These are phyloP conservation scores for Babesia caballi DNA, from an alignment of 169 alveolate genomes.

Conservation along the genomic window DNA sequence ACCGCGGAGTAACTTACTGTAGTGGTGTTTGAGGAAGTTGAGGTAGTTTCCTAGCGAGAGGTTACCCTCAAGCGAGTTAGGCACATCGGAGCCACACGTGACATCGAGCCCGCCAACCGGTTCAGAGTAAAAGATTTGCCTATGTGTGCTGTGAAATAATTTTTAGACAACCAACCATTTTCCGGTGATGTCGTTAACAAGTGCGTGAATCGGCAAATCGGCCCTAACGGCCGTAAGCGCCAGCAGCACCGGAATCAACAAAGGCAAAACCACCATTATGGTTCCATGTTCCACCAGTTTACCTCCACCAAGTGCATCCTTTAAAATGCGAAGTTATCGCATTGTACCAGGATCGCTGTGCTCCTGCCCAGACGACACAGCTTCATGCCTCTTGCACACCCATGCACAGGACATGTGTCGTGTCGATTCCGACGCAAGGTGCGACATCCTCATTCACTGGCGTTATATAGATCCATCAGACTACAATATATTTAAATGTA, in stretches of 20 bases:
- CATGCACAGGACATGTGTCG: slow-evolving; percentile 14
- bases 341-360: no score
- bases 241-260: not conserved
- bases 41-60: slow-evolving; percentile 52
- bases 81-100: slow-evolving; percentile 51
- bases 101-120: slow-evolving; percentile 44
- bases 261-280: not conserved
- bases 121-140: slow-evolving; percentile 31
- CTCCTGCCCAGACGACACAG: no score
- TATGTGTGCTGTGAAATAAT: not conserved
- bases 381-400: slow-evolving; percentile 13
- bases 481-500: not conserved
- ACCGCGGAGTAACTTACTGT: slow-evolving; percentile 5
- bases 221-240: slow-evolving; percentile 8
- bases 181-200: slow-evolving; percentile 47
- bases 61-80: slow-evolving; percentile 51
- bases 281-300: no score
- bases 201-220: slow-evolving; percentile 63
- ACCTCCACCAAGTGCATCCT: no score
- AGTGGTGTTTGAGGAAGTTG: not conserved
- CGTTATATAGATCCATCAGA: not conserved
- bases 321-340: no score
- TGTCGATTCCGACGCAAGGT: not conserved
- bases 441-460: not conserved
- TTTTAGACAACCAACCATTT: slow-evolving; percentile 17